These are phyloP conservation scores for Castanea crenata DNA, from an alignment of 306 rosid genomes.

Conservation along the genomic window DNA sequence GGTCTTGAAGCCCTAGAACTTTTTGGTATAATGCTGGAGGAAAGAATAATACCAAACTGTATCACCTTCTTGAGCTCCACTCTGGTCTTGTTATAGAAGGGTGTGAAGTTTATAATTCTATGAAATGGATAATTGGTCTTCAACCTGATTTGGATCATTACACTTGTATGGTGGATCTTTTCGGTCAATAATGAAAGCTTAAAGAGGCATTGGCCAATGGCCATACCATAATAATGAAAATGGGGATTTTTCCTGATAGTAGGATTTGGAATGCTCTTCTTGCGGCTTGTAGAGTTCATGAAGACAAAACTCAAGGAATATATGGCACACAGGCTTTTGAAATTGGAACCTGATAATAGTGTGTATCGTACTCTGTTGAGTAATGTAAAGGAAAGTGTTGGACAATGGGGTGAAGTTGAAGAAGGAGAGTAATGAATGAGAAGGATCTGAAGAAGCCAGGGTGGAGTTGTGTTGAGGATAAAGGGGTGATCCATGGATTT, in stretches of 20 bases:
- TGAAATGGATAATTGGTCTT: too few species aligned
- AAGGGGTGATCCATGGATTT: too few species aligned
- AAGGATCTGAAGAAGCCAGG: too few species aligned
- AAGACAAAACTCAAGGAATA: constrained; percentile 33
- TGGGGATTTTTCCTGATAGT: constrained; percentile 42
- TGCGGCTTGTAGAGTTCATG: constrained; percentile 27
- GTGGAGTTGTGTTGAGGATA: too few species aligned
- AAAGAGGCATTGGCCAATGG: constrained; percentile 41
- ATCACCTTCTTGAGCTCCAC: constrained; percentile 39
- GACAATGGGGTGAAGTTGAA: too few species aligned
- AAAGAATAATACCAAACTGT: constrained; percentile 41
- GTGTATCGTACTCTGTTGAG: constrained; percentile 33
- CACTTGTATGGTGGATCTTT: constrained; percentile 23
- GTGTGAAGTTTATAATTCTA: too few species aligned
- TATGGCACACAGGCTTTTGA: constrained; percentile 46
- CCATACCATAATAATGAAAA: constrained; percentile 32
- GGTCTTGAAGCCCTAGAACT: too few species aligned
- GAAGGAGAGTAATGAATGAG: too few species aligned
- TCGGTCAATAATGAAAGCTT: constrained; percentile 45
- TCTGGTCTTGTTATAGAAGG: too few species aligned
- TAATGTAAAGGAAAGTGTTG: too few species aligned
- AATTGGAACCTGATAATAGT: constrained; percentile 54
- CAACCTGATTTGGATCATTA: too few species aligned
- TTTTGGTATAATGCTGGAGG: constrained; percentile 15
- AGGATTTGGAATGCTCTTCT: too few species aligned